Evolutionary conservation across 169 alveolate species (phyloP), one percentile per base, ranked within the genome.

Genomic region (Neospora caninum): DNA sequence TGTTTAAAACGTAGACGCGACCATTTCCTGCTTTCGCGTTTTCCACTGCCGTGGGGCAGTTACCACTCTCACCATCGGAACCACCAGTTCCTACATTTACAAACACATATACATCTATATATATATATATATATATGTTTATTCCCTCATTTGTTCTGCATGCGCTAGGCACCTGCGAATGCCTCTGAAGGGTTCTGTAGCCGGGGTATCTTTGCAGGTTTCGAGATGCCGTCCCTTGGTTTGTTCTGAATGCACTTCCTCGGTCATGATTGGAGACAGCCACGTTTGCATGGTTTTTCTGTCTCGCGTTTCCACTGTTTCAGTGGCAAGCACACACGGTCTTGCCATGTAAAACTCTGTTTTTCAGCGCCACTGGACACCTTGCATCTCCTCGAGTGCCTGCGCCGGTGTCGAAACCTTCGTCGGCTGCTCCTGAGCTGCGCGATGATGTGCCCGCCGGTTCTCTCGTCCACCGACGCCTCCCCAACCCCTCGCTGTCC

Each of bases 361-460:
- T 49, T 49, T 49, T 49, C 53, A 82, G 89, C 89, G 2, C 67
- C 89, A 0, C 54, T 42, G 36, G 89, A 82, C 41, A 82, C 67
- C 25, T 34, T 82, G 38, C 89, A 82, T 27, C 89, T 82, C 10
- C 64, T 82, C n/a, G 64, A 82, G 41, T 41, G 89, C 67, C 64
- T 82, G 9, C 53, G 89, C 20, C n/a, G 89, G n/a, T 82, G 89
- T 49, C 4, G 36, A 13, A 39, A 18, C 22, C 67, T 82, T 13
- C 54, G 64, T 41, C 89, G 89, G 34, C 89, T 82, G 6, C 64
- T 82, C 25, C 27, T 82, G 69, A 82, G 89, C 64, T 10, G 67
- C 64, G 13, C 43, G 38, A 0, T 38, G 53, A 82, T 82, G 89
- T 82, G 86, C 86, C 31, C 45, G 7, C 45, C 86, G 43, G 25